Conservation (phyloP, 768 basidiomycete species). For the Tylopilus intermedius region DNA sequence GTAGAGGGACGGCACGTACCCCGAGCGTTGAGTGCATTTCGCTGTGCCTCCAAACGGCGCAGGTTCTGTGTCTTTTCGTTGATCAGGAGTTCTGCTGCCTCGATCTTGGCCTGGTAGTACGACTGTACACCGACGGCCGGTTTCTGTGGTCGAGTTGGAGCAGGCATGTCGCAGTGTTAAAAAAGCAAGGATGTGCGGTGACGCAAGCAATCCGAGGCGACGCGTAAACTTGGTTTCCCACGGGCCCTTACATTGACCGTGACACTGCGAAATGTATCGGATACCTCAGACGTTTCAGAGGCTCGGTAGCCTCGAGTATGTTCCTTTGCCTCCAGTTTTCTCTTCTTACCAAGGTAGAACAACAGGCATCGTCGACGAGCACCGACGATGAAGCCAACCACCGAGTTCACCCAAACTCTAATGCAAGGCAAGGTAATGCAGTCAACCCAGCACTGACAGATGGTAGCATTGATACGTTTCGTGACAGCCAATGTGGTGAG, state of each 20-base stretch:
- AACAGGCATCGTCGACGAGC: too few species aligned
- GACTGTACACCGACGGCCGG: constrained; percentile 71
- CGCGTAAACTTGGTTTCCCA: background rate
- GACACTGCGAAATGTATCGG: too few species aligned
- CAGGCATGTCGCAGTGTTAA: constrained; percentile 32
- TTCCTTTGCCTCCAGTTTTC: too few species aligned
- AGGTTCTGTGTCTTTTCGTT: constrained; percentile 97
- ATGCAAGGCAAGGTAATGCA: too few species aligned
- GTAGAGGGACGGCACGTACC: constrained; percentile 43
- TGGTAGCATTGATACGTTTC: too few species aligned
- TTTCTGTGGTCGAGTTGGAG: constrained; percentile 29
- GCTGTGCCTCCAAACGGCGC: constrained; percentile 89
- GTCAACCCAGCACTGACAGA: too few species aligned
- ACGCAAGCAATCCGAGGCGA: background rate
- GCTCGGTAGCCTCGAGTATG: too few species aligned
- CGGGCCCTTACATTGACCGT: background rate
- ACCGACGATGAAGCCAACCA: too few species aligned
- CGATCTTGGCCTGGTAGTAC: constrained; percentile 96
- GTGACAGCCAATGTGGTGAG: too few species aligned
- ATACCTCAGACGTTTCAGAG: too few species aligned
- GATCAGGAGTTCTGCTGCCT: constrained; percentile 85
- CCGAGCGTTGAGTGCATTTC: constrained; percentile 94
- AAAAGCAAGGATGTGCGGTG: background rate
- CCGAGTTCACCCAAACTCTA: too few species aligned
- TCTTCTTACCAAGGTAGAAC: too few species aligned